Percentiles rank a stretch among this genome's conserved stretches.
Conservation (phyloP, 345 rosid species). For the Hibiscus tridactylites region DNA sequence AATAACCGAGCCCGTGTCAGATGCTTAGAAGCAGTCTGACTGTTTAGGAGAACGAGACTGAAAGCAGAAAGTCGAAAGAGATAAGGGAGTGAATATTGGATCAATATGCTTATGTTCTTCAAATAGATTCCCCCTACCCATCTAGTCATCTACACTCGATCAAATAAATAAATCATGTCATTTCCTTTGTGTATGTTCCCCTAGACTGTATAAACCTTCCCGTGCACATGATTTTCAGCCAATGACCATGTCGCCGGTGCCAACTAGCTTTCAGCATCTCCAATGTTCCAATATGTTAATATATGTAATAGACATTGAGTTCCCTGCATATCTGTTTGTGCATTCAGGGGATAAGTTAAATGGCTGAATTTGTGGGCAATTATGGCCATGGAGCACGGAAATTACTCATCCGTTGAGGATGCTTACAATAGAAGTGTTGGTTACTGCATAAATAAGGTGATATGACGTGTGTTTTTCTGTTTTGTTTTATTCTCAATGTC, state of each 20-base stretch:
- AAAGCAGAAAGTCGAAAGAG: too few relatives aligned
- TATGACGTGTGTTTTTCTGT: neutral
- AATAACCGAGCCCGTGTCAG: neutral
- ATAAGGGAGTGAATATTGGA: neutral
- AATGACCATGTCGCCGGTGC: neutral
- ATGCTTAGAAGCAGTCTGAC: neutral
- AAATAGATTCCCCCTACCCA: neutral
- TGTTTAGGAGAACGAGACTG: too few relatives aligned
- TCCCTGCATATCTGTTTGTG: neutral
- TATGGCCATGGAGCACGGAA: neutral
- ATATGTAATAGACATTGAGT: neutral
- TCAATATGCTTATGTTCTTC: neutral
- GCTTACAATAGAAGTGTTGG: neutral
- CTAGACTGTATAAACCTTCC: neutral
- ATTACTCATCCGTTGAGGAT: neutral
- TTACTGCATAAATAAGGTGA: neutral
- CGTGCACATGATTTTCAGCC: neutral
- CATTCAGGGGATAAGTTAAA: neutral
- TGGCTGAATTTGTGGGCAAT: neutral
- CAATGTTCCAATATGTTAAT: neutral
- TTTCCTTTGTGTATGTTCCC: neutral
- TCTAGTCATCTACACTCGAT: neutral
- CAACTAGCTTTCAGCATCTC: neutral
- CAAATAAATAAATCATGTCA: neutral
- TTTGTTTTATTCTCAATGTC: slow-evolving; percentile 17